Percentiles rank a stretch among this genome's conserved stretches.
Conservation (phyloP, 1,284 basidiomycete genomes). For the Mycosarcoma mackinlayi region DNA sequence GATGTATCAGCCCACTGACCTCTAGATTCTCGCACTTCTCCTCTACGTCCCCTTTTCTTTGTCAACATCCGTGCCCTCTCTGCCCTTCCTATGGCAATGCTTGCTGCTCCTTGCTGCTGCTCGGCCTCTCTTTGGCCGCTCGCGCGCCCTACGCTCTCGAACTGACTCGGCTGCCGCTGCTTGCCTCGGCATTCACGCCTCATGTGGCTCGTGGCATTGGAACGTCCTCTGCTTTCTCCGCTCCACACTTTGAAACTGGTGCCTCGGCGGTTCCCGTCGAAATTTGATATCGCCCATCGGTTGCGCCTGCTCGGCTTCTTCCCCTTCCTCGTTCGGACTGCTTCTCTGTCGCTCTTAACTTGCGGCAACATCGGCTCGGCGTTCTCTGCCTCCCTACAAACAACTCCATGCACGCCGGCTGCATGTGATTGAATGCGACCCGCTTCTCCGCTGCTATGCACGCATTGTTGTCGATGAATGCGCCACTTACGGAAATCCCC, state of each 20-base stretch:
- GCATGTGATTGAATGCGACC: constrained; percentile 13
- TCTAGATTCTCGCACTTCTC: neutral
- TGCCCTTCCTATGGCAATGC: neutral
- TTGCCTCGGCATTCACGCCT: constrained; percentile 8
- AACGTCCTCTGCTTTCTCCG: constrained; percentile 15
- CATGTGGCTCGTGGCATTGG: constrained; percentile 28
- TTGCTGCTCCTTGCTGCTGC: neutral
- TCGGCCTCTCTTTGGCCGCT: neutral
- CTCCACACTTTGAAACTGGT: constrained; percentile 6
- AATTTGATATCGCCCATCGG: constrained; percentile 38
- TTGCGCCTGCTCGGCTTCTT: constrained; percentile 4
- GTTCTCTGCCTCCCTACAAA: constrained; percentile 23
- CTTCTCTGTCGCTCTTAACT: neutral
- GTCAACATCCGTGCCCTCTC: too few relatives aligned
- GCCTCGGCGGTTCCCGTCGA: constrained; percentile 15
- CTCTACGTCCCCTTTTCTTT: neutral
- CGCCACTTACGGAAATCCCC: too few relatives aligned
- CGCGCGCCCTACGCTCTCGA: neutral
- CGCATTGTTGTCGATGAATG: constrained; percentile 28
- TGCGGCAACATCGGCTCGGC: constrained; percentile 12
- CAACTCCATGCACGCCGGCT: constrained; percentile 24
- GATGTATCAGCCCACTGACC: constrained; percentile 6
- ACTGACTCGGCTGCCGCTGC: constrained; percentile 2
- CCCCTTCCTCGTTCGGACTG: neutral
- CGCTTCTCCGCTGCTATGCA: constrained; percentile 22